Conservation (phyloP, 2,329 filamentous ascomycete genomes). For the Alternaria brassicae region DNA sequence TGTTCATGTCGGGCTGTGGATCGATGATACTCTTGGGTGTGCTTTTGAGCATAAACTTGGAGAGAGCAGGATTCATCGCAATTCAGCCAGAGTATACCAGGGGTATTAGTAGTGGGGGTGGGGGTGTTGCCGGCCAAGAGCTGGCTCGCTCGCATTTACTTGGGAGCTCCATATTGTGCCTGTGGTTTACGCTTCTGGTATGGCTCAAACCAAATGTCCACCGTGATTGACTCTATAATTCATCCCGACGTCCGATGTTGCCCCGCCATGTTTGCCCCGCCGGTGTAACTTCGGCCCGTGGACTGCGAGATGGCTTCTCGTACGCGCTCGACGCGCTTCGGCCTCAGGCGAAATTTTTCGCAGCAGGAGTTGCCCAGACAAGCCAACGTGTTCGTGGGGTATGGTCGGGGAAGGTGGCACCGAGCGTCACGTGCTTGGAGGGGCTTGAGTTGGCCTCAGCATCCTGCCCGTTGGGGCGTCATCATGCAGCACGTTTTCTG, state of each 20-base stretch:
- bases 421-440: constrained; percentile 30
- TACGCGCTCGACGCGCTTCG: constrained; percentile 17
- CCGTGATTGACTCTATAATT: constrained; percentile 46
- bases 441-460: neutral
- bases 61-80: constrained; percentile 50
- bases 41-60: constrained; percentile 49
- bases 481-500: constrained; percentile 28
- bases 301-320: constrained; percentile 12
- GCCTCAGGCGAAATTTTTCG: constrained; percentile 19
- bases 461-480: constrained; percentile 14
- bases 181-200: constrained; percentile 4
- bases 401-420: constrained; percentile 28
- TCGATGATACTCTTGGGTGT: constrained; percentile 48
- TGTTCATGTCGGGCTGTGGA: constrained; percentile 51
- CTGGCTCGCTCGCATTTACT: constrained; percentile 11
- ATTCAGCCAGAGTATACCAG: constrained; percentile 13
- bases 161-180: constrained; percentile 15
- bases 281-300: constrained; percentile 33
- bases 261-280: constrained; percentile 35
- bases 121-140: constrained; percentile 8
- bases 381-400: constrained; percentile 15
- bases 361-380: constrained; percentile 19
- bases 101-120: constrained; percentile 38
- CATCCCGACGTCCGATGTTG: constrained; percentile 37
- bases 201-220: constrained; percentile 19